phyloP scores from a whole-genome alignment of 1,139 yeast genomes.

The Hyphopichia buzzinii region DNA sequence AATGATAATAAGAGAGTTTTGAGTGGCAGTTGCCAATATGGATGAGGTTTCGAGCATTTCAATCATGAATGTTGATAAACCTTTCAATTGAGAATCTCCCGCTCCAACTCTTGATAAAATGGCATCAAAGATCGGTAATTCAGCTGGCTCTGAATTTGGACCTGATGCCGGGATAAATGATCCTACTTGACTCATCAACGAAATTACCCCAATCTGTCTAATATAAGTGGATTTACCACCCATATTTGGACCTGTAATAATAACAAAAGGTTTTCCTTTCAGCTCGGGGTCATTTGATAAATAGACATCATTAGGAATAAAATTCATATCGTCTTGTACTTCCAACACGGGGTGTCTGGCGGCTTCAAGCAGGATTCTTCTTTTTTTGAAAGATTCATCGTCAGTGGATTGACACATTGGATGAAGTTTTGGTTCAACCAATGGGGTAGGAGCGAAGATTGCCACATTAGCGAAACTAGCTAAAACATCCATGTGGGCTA shows the following conservation, averaged over 20 bases:
- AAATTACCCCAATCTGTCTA: slow-evolving; percentile 86
- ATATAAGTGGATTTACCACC: slow-evolving; percentile 97
- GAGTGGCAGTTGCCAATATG: slow-evolving; percentile 81
- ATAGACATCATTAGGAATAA: slow-evolving; percentile 81
- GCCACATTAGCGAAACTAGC: slow-evolving; percentile 85
- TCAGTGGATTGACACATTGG: slow-evolving; percentile 36
- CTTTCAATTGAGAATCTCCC: slow-evolving; percentile 94
- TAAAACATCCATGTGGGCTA: slow-evolving; percentile 81
- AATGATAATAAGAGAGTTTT: slow-evolving; percentile 81
- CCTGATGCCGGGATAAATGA: slow-evolving; percentile 70
- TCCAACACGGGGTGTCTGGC: slow-evolving; percentile 96
- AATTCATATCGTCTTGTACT: slow-evolving; percentile 81
- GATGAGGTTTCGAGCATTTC: slow-evolving; percentile 97
- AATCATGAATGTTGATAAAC: slow-evolving; percentile 96
- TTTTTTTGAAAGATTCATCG: slow-evolving; percentile 29
- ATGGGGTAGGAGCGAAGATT: slow-evolving; percentile 79
- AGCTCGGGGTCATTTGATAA: slow-evolving; percentile 36
- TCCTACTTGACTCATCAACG: slow-evolving; percentile 89
- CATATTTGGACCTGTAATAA: slow-evolving; percentile 98
- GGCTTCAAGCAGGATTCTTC: slow-evolving; percentile 58
- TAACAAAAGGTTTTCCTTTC: slow-evolving; percentile 60
- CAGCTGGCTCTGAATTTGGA: slow-evolving; percentile 49
- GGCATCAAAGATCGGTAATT: slow-evolving; percentile 82
- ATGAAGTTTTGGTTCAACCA: slow-evolving; percentile 65
- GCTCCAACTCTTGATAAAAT: slow-evolving; percentile 98